Percentiles rank a stretch among this genome's conserved stretches.
Conservation (phyloP, 2,329 filamentous ascomycete species). For the Fusarium bulbicola region DNA sequence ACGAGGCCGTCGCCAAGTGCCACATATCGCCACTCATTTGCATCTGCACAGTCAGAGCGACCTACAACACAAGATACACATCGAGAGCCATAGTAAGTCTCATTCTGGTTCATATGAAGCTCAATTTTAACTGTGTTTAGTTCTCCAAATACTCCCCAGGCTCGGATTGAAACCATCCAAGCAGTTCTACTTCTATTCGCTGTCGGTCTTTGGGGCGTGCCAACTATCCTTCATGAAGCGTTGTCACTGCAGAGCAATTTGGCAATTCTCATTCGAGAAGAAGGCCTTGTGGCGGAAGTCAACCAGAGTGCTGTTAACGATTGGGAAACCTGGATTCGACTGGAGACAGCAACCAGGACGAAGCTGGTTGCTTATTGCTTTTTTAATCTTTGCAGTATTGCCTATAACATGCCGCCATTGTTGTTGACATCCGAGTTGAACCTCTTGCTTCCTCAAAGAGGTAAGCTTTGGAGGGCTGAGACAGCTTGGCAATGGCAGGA, state of each 20-base stretch:
- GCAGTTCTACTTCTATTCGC: slow-evolving; percentile 69
- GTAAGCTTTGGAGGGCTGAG: slow-evolving; percentile 66
- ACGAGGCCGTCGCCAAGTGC: slow-evolving; percentile 67
- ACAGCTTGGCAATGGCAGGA: slow-evolving; percentile 69
- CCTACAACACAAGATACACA: slow-evolving; percentile 67
- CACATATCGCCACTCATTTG: slow-evolving; percentile 66
- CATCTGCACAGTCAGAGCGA: slow-evolving; percentile 65
- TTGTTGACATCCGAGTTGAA: slow-evolving; percentile 68
- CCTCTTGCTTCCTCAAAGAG: slow-evolving; percentile 62
- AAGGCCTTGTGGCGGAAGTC: slow-evolving; percentile 61
- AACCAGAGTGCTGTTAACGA: slow-evolving; percentile 57
- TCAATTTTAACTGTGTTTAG: slow-evolving; percentile 44
- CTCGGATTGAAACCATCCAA: slow-evolving; percentile 71
- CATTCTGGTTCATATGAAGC: not conserved
- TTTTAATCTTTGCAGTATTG: slow-evolving; percentile 70
- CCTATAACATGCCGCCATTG: slow-evolving; percentile 67
- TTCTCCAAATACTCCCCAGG: slow-evolving; percentile 67
- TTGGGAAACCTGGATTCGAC: slow-evolving; percentile 69
- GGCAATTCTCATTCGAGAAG: slow-evolving; percentile 66
- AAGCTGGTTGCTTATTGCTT: slow-evolving; percentile 70
- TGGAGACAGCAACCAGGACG: slow-evolving; percentile 66
- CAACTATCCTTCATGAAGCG: slow-evolving; percentile 67
- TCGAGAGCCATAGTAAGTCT: slow-evolving; percentile 66
- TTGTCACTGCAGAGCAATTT: slow-evolving; percentile 67
- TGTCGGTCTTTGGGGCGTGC: slow-evolving; percentile 68